Base-by-base conservation (phyloP, 2,329 filamentous ascomycete genomes). In the Plectosphaerella cucumerina region DNA sequence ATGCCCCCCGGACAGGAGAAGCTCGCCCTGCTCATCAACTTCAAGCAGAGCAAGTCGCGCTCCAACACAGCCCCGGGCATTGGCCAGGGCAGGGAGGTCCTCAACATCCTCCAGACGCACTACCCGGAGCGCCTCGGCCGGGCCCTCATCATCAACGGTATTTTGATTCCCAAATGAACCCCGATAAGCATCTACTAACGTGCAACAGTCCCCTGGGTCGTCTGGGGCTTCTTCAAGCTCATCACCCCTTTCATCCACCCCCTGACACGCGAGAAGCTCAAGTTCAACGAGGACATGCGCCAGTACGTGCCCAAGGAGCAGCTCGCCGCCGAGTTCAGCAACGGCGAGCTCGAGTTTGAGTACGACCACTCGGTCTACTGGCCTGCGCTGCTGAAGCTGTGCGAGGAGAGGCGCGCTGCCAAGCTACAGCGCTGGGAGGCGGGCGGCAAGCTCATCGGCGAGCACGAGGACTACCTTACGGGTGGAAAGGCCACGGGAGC, bases 171-270 rank as follows among this genome's bases (percentile, higher is more conserved):
- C 17, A 10, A 11, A 6, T 6, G 33, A 33, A 43, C 15, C 10
- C 14, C n/a, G 11, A n/a, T 43, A 35, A 55, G 15, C 6, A 12
- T 14, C 8, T 5, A 6, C 34, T 62, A 50, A 61, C 11, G 42
- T 11, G 14, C 10, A n/a, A 46, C 56, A 93, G 89, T 96, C 46
- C 93, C 93, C 1, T 97, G 90, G 84, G 81, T 96, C 56, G 89
- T 97, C 54, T 86, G 83, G 69, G 89, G 89, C 47, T 99, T 99
- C 79, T 96, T 97, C 80, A 97, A 96, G 71, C 75, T 97, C 61
- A 92, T 99, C 71, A 91, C 85, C 5, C 91, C 93, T 37, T 97
- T 99, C 71, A 96, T 99, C 71, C 94, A 99, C 70, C 94, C 94
- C 8, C 75, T 92, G 61, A 99, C 94, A 10, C 85, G 89, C 52